Conservation (phyloP, 345 rosid genomes). For the Camelina laxa region DNA sequence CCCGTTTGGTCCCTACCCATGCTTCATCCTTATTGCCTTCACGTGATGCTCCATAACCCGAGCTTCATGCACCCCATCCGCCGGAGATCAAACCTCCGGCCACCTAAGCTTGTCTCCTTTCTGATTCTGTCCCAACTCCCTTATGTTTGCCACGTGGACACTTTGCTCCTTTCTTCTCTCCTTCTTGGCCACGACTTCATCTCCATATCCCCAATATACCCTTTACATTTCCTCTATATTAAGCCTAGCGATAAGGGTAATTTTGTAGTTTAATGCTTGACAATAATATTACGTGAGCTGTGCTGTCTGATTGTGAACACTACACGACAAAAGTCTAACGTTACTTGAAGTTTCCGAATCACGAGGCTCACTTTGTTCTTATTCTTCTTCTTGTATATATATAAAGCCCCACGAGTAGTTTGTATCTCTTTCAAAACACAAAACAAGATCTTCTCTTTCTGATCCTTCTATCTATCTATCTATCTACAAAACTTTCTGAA, state of each 20-base stretch:
- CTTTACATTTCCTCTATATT: not conserved
- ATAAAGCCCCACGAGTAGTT: slow-evolving; percentile 25
- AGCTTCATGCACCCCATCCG: slow-evolving; percentile 40
- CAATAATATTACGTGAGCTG: slow-evolving; percentile 41
- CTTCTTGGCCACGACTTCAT: slow-evolving; percentile 37
- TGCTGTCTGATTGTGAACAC: slow-evolving; percentile 29
- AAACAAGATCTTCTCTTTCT: slow-evolving; percentile 33
- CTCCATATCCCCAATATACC: not conserved
- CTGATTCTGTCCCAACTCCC: slow-evolving; percentile 37
- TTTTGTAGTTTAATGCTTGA: not conserved
- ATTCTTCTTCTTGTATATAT: slow-evolving; percentile 10
- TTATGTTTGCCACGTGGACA: slow-evolving; percentile 34
- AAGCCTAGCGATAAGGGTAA: not conserved
- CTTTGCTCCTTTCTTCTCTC: slow-evolving; percentile 37
- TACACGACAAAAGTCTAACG: slow-evolving; percentile 31
- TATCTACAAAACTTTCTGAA: not conserved
- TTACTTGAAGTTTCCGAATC: slow-evolving; percentile 40
- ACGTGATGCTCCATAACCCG: slow-evolving; percentile 38
- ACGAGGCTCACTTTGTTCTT: slow-evolving; percentile 34
- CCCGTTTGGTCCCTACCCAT: slow-evolving; percentile 18
- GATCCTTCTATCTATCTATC: not conserved
- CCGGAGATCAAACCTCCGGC: slow-evolving; percentile 38
- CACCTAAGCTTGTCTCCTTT: slow-evolving; percentile 42
- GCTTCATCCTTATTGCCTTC: slow-evolving; percentile 10
- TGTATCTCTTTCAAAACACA: slow-evolving; percentile 32